Evolutionary conservation across 2,329 filamentous ascomycete genomes (phyloP), one percentile per base, ranked within the genome.

Genomic region (Botryosphaeria dothidea): DNA sequence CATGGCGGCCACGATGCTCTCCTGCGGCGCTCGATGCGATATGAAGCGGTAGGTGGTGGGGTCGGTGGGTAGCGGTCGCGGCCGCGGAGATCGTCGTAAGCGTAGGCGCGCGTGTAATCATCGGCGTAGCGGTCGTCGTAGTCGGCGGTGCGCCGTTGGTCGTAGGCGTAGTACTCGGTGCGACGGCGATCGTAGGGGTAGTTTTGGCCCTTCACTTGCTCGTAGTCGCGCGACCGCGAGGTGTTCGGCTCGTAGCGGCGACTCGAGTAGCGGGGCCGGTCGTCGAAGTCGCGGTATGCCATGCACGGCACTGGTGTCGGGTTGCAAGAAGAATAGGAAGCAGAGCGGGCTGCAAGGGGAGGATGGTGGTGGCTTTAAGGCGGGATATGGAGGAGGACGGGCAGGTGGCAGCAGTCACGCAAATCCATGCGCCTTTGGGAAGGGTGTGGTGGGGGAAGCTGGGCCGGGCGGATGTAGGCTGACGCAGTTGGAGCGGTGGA

Each of bases 1-100:
- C 82, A 81, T 1, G 89, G 90, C 5, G 89, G 88, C 72, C 81
- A 83, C 66, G 74, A 71, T 17, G 67, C 51, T 65, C 29, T 21
- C 11, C 36, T 31, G 23, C 54, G 63, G n/a, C 57, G 64, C 17
- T 72, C 66, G 67, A 68, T 25, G 48, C 57, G 64, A 41, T 62
- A 56, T 4, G 57, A 66, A 8, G 49, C 56, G 46, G 57, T 46
- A 17, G 57, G 63, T 5, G 63, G 48, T n/a, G 56, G 63, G 17
- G 45, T 46, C 17, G 63, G 63, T 29, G 41, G 62, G 62, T 63
- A 45, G 46, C 38, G 27, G 4, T 64, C 46, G 34, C 61, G 61
- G 7, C 57, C 43, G 43, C 57, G 57, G 27, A 38, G n/a, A 27
- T 48, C 58, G n/a, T n/a, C n/a, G 25, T 60, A 60, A 43, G 61